These are phyloP conservation scores for Xylaria digitata DNA, from an alignment of 2,329 filamentous ascomycete species.

Conservation along the genomic window DNA sequence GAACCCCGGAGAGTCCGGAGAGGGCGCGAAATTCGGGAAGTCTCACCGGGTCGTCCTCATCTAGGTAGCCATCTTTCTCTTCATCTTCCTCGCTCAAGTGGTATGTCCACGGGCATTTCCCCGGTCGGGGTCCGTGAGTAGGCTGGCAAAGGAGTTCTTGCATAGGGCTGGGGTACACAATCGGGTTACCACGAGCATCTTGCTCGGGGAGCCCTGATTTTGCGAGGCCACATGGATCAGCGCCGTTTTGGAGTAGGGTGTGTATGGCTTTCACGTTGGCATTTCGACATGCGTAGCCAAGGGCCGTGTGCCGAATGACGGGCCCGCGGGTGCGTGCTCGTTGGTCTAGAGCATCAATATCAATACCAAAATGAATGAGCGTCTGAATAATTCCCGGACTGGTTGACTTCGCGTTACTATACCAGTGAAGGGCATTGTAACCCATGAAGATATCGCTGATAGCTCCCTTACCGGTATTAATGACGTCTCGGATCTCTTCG, in stretches of 20 bases:
- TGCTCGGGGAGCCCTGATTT: not conserved
- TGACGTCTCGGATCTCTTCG: constrained; percentile 18
- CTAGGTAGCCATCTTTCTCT: constrained; percentile 12
- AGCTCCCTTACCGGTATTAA: constrained; percentile 15
- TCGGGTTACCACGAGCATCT: not conserved
- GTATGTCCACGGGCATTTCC: constrained; percentile 28
- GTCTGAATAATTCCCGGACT: constrained; percentile 28
- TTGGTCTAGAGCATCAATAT: constrained; percentile 34
- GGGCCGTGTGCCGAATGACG: constrained; percentile 27
- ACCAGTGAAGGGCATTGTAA: constrained; percentile 36
- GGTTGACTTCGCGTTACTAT: constrained; percentile 36
- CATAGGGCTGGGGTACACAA: constrained; percentile 31
- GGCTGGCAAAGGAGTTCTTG: constrained; percentile 35
- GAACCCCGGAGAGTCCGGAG: not conserved
- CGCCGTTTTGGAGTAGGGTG: constrained; percentile 28
- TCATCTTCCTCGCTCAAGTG: constrained; percentile 28
- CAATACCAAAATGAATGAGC: constrained; percentile 22
- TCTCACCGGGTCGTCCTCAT: constrained; percentile 13
- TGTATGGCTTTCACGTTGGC: constrained; percentile 34
- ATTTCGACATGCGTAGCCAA: constrained; percentile 35
- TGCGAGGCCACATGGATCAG: constrained; percentile 23
- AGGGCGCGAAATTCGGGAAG: constrained; percentile 24
- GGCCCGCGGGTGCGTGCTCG: constrained; percentile 1
- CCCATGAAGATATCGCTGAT: constrained; percentile 30
- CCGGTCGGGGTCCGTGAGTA: constrained; percentile 25